Base-by-base conservation (phyloP, 2,329 filamentous ascomycete species). In the Colletotrichum tropicale region DNA sequence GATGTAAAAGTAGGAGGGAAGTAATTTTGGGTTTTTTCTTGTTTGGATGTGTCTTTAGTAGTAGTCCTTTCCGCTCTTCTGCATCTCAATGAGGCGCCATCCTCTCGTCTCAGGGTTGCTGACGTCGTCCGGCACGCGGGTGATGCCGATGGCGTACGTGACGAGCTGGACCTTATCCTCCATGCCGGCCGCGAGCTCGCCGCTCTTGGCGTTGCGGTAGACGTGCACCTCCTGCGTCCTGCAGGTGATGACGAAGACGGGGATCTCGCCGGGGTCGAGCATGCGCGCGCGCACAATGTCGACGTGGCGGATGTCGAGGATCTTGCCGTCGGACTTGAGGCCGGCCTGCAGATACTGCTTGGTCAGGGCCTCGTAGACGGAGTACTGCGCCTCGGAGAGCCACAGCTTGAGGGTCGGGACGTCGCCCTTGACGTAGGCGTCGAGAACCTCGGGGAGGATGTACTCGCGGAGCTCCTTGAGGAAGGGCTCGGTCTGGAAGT, bases 161-260 rank as follows among this genome's bases (percentile, higher is more conserved):
- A 99, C 97, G 80, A 98, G 93, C 86, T 99, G 97, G 28, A 99
- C 97, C 87, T 96, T 98, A 86, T 99, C 97, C 86, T 99, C 97
- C 96, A 98, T 98, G 58, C 97, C 97, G 15, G 96, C 96, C 5
- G 96, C 96, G 64, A 99, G 91, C 85, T 98, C 90, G 78, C 93
- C 93, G 1, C 94, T 94, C 90, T 99, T 98, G 74, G 94, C 93
- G 79, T 98, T 98, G 77, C 94, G 92, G 88, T 98, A 99, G 18
- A 98, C 96, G 83, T 99, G 97, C 13, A 99, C 96, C 86, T 99
- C 97, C 84, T 99, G 97, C 13, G 97, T 98, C 78, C 97, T 91
- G 87, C 96, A 98, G 77, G 96, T 98, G 79, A 99, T 94, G 83
- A 99, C 98, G 83, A 99, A 98, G 30, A 99, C 96, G 3, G 97